A percentile compares a stretch with the other conserved stretches of the same genome.
Evolutionary conservation across 179 eudicot genomes (phyloP).

Genomic region (Pouteria campechiana): DNA sequence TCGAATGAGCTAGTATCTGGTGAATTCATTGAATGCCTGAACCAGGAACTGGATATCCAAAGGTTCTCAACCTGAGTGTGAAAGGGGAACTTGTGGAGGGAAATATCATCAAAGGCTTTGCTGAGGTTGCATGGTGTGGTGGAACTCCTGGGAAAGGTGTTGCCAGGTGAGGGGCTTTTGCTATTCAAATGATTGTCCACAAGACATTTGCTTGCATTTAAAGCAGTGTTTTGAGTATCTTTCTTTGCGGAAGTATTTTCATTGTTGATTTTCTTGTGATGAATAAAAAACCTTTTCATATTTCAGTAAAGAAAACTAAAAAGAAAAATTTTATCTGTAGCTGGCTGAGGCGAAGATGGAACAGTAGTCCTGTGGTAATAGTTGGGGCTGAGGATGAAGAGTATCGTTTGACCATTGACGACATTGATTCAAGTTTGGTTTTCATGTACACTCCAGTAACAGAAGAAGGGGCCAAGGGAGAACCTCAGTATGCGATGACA

Average conservation of each 20-base stretch:
- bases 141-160: conserved; percentile 93
- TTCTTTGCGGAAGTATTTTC: too few relatives aligned
- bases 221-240: too few relatives aligned
- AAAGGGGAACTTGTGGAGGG: conserved; percentile 87
- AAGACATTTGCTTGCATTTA: too few relatives aligned
- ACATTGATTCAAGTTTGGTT: conserved; percentile 89
- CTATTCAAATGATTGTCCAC: background rate
- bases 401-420: conserved; percentile 66
- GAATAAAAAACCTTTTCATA: too few relatives aligned
- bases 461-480: conserved; percentile 92
- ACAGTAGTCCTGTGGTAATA: conserved; percentile 87
- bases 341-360: conserved; percentile 96
- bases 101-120: conserved; percentile 55
- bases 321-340: too few relatives aligned
- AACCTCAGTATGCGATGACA: conserved; percentile 96
- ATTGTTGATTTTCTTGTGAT: too few relatives aligned
- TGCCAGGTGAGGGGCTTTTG: too few relatives aligned
- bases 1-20: too few relatives aligned
- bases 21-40: too few relatives aligned
- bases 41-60: conserved; percentile 95
- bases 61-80: conserved; percentile 82
- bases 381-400: conserved; percentile 92
- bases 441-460: conserved; percentile 96
- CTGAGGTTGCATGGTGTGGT: conserved; percentile 98
- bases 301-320: too few relatives aligned